These are phyloP conservation scores for Hyphodiscus hymeniophilus DNA, from an alignment of 495 filamentous ascomycete genomes.

Conservation along the genomic window DNA sequence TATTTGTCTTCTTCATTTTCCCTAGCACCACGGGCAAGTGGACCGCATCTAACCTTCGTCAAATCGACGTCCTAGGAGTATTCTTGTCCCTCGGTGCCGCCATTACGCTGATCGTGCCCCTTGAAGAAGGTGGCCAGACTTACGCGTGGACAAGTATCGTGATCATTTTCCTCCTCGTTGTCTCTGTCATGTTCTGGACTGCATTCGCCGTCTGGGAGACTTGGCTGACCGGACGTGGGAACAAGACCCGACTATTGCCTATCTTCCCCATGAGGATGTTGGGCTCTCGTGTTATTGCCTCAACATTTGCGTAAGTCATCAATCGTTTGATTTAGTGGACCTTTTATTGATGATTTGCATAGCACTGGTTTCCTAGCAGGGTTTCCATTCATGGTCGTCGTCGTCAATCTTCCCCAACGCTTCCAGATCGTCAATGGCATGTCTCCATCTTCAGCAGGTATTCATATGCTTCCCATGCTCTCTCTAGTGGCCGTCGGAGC, in stretches of 20 bases:
- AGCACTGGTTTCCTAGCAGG: conserved; percentile 45
- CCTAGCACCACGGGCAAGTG: conserved; percentile 2
- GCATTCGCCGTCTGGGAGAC: conserved; percentile 39
- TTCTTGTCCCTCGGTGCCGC: conserved; percentile 42
- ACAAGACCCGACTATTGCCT: conserved; percentile 33
- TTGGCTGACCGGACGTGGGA: conserved; percentile 23
- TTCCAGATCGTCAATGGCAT: conserved; percentile 47
- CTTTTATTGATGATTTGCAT: conserved; percentile 23
- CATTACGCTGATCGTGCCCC: conserved; percentile 45
- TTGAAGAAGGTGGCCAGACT: conserved; percentile 49
- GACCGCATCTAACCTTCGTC: background rate
- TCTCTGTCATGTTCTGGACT: conserved; percentile 37
- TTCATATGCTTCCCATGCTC: conserved; percentile 50
- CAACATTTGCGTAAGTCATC: conserved; percentile 28
- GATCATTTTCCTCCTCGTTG: conserved; percentile 32
- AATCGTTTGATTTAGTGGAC: conserved; percentile 30
- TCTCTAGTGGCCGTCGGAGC: conserved; percentile 41
- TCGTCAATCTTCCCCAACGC: conserved; percentile 53
- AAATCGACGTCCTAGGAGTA: conserved; percentile 49
- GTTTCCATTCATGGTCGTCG: conserved; percentile 43
- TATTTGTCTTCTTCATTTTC: conserved; percentile 16
- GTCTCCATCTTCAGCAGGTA: conserved; percentile 40
- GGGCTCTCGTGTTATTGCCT: conserved; percentile 25
- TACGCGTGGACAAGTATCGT: conserved; percentile 37
- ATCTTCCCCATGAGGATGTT: conserved; percentile 31